Percentiles rank a stretch among this genome's conserved stretches.
phyloP scores from a whole-genome alignment of 805 yeast species.

The Hyphopichia homilentoma region DNA sequence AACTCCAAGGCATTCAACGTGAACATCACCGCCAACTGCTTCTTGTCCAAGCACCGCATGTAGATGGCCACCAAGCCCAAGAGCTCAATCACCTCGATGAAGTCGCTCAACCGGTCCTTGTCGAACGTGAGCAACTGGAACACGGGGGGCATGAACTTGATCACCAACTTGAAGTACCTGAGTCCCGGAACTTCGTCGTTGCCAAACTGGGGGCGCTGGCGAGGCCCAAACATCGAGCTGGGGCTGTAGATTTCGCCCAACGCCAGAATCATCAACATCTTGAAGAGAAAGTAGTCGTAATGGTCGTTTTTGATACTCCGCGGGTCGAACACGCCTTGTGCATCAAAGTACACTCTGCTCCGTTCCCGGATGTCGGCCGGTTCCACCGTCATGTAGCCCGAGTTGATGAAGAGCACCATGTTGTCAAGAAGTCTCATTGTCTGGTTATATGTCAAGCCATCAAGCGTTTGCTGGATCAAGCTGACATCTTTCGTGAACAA shows the following conservation, averaged over 20 bases:
- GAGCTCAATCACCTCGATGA: slow-evolving; percentile 20
- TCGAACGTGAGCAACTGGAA: slow-evolving; percentile 12
- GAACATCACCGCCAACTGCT: slow-evolving; percentile 20
- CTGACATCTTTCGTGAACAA: slow-evolving; percentile 1
- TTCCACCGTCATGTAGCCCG: slow-evolving; percentile 23
- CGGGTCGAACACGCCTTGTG: slow-evolving; percentile 6
- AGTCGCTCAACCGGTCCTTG: slow-evolving; percentile 7
- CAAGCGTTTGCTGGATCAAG: neutral
- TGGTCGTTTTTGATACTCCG: slow-evolving; percentile 1
- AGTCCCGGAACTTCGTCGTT: slow-evolving; percentile 17
- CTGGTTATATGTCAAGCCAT: neutral
- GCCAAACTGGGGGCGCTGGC: neutral
- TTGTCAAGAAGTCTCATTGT: slow-evolving; percentile 10
- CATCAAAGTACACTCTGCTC: slow-evolving; percentile 10
- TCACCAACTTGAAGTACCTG: slow-evolving; percentile 15
- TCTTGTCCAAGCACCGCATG: slow-evolving; percentile 22
- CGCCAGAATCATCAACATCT: slow-evolving; percentile 17
- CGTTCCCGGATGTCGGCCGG: slow-evolving; percentile 13
- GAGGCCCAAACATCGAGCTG: slow-evolving; percentile 7
- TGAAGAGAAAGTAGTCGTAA: slow-evolving; percentile 15
- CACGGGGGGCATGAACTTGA: slow-evolving; percentile 16
- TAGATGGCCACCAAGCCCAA: slow-evolving; percentile 21
- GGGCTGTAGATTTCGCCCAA: slow-evolving; percentile 19
- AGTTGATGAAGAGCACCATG: slow-evolving; percentile 16
- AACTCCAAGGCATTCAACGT: slow-evolving; percentile 22